Conservation (phyloP, 1,284 basidiomycete genomes). For the Ganoderma resinaceum region DNA sequence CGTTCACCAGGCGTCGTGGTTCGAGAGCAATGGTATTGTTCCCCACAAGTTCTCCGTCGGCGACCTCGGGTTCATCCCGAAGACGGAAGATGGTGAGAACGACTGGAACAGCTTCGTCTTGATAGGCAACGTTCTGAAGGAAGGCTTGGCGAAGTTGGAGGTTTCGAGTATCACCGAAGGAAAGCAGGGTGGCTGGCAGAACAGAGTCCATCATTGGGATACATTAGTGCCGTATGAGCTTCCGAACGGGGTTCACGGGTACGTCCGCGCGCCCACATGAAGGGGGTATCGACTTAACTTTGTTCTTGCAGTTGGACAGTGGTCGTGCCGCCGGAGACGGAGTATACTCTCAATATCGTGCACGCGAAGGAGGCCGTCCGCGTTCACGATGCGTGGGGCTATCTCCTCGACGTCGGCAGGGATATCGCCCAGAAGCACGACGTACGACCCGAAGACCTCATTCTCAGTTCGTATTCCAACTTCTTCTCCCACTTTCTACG, state of each 20-base stretch:
- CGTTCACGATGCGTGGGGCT: conserved; percentile 52
- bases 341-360: conserved; percentile 47
- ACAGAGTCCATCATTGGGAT: conserved; percentile 32
- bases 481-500: neutral
- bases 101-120: conserved; percentile 44
- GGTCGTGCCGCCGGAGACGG: conserved; percentile 43
- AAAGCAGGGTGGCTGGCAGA: conserved; percentile 33
- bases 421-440: conserved; percentile 42
- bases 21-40: conserved; percentile 45
- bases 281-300: neutral
- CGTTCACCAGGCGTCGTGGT: conserved; percentile 50
- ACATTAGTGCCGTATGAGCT: conserved; percentile 36
- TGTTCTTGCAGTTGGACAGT: conserved; percentile 51
- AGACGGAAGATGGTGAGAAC: conserved; percentile 39
- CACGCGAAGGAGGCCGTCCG: conserved; percentile 42
- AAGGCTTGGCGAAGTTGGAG: conserved; percentile 25
- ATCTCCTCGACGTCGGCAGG: conserved; percentile 46
- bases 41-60: conserved; percentile 50
- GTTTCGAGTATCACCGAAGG: conserved; percentile 30
- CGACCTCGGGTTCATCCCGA: conserved; percentile 54
- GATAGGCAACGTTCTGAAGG: conserved; percentile 48
- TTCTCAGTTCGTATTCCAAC: conserved; percentile 46
- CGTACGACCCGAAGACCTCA: conserved; percentile 51
- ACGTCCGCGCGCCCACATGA: conserved; percentile 22
- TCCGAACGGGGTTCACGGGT: conserved; percentile 49